Evolutionary conservation across 2,329 filamentous ascomycete genomes (phyloP).

Genomic region (Apiospora koreana): DNA sequence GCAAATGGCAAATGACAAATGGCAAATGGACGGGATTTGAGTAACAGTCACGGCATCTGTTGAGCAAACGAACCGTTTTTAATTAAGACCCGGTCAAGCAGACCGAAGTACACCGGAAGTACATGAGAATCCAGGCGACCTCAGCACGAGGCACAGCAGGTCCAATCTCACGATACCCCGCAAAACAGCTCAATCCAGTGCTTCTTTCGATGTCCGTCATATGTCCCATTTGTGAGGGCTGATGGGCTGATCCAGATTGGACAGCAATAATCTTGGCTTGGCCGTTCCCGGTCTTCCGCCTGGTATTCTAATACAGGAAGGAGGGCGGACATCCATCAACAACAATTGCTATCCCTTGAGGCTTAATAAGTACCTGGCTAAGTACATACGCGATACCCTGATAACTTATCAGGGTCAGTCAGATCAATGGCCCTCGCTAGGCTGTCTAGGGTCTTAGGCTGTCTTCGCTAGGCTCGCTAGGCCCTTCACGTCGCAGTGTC

Average conservation of each 20-base stretch:
- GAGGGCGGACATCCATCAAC: background rate
- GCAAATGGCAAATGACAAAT: too few species aligned
- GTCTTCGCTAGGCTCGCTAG: background rate
- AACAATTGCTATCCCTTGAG: too few species aligned
- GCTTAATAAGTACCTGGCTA: background rate
- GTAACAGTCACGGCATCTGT: background rate
- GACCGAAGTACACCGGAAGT: constrained; percentile 6
- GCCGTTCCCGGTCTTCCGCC: background rate
- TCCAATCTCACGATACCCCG: constrained; percentile 8
- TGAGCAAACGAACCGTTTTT: background rate
- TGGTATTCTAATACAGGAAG: too few species aligned
- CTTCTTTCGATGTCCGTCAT: constrained; percentile 3
- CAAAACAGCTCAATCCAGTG: background rate
- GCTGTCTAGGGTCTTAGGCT: background rate
- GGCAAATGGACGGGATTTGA: background rate
- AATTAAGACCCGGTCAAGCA: constrained; percentile 6
- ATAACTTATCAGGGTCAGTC: background rate
- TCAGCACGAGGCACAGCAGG: background rate
- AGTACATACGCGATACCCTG: background rate
- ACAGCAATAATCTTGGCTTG: background rate
- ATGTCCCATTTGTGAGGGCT: background rate
- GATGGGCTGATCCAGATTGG: background rate
- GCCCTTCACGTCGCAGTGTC: background rate
- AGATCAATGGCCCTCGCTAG: background rate
- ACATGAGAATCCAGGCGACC: background rate